These are phyloP conservation scores for Colletotrichum horii DNA, from an alignment of 2,329 filamentous ascomycete genomes.

Conservation along the genomic window DNA sequence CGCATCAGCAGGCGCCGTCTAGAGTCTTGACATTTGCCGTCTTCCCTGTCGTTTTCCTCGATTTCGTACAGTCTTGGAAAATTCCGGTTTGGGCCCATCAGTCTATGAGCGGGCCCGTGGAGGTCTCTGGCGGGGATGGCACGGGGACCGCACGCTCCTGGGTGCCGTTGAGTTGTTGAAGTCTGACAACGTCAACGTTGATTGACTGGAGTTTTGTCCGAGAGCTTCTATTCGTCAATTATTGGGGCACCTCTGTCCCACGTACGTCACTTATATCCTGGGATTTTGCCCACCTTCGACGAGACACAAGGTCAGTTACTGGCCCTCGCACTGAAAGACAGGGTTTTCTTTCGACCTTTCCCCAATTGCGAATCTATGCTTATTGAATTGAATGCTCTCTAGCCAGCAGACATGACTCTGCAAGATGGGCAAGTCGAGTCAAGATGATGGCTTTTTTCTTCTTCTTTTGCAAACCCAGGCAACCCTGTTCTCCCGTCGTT, in stretches of 20 bases:
- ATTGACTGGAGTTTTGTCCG: not conserved
- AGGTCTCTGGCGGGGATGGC: not conserved
- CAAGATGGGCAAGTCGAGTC: not conserved
- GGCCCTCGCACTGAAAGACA: not conserved
- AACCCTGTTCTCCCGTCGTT: not conserved
- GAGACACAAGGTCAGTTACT: not conserved
- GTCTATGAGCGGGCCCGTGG: not conserved
- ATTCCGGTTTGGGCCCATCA: not conserved
- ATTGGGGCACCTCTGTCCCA: not conserved
- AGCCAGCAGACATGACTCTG: not conserved
- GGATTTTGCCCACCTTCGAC: not conserved
- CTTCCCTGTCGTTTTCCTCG: not conserved
- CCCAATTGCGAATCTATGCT: not conserved
- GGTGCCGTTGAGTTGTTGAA: not conserved
- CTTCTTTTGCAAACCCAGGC: not conserved
- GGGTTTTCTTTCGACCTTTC: not conserved
- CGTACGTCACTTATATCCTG: not conserved
- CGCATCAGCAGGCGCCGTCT: not conserved
- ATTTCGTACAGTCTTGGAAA: not conserved
- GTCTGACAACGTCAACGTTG: not conserved
- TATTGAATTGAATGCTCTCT: not conserved
- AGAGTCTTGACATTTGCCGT: not conserved
- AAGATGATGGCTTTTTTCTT: not conserved
- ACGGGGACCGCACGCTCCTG: not conserved
- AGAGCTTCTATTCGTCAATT: not conserved